phyloP scores from a whole-genome alignment of 257 asterid genomes.

The Scutellaria minor region DNA sequence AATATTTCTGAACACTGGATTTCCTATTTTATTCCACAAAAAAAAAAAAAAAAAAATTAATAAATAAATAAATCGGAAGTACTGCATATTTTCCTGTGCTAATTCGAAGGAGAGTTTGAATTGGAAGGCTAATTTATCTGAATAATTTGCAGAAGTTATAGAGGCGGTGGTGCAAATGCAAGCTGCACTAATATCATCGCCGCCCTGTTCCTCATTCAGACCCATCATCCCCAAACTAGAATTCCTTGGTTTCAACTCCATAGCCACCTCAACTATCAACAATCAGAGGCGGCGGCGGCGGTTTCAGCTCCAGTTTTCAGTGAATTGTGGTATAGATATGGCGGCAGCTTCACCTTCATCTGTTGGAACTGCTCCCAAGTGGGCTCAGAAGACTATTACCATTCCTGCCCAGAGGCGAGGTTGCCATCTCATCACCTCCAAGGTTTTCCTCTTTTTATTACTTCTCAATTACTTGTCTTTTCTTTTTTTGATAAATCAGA shows the following conservation, averaged over 20 bases:
- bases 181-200: conserved; percentile 30
- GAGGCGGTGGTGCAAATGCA: conserved; percentile 35
- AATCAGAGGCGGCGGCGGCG: conserved; percentile 31
- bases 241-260: conserved; percentile 16
- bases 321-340: conserved; percentile 38
- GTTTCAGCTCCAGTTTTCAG: conserved; percentile 30
- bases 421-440: conserved; percentile 85
- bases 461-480: background rate
- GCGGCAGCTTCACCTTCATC: conserved; percentile 49
- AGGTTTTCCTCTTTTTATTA: conserved; percentile 43
- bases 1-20: background rate
- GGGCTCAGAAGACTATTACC: conserved; percentile 89
- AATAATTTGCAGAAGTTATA: no score
- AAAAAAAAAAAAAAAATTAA: no score
- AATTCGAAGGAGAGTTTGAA: no score
- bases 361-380: conserved; percentile 60
- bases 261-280: conserved; percentile 18
- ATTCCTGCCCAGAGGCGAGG: conserved; percentile 85
- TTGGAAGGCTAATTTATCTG: no score
- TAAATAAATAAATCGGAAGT: no score
- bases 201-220: conserved; percentile 20
- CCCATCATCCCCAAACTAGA: conserved; percentile 4
- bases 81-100: no score
- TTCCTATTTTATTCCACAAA: no score
- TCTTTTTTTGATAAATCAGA: background rate